phyloP scores from a whole-genome alignment of 2,329 filamentous ascomycete genomes.

The Colletotrichum navitas region DNA sequence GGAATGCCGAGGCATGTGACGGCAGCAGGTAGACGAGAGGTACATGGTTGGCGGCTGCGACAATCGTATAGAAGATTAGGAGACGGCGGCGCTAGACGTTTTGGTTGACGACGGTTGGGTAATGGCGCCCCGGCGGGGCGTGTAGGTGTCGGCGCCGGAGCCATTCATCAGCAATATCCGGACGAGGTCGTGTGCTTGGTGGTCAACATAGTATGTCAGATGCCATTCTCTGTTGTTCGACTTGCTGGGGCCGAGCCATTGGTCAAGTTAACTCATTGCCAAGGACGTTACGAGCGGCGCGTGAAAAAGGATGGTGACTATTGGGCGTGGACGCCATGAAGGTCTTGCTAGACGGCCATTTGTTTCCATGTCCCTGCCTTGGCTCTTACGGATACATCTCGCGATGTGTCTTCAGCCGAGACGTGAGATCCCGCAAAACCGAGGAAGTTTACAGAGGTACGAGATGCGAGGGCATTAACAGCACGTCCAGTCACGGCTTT shows the following conservation, averaged over 20 bases:
- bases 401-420: too few relatives aligned
- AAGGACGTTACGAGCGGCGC: background rate
- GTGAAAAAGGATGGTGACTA: background rate
- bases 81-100: constrained; percentile 12
- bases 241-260: background rate
- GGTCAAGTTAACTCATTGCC: background rate
- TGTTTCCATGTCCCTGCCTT: background rate
- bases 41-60: constrained; percentile 25
- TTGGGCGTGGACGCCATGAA: background rate
- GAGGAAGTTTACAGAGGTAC: background rate
- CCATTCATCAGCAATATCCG: background rate
- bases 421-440: background rate
- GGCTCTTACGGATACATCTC: too few relatives aligned
- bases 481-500: background rate
- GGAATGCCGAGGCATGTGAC: constrained; percentile 27
- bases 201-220: background rate
- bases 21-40: constrained; percentile 19
- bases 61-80: constrained; percentile 16
- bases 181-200: background rate
- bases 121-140: constrained; percentile 1
- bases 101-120: constrained; percentile 24
- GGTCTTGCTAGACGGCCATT: background rate
- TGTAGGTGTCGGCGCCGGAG: constrained; percentile 23
- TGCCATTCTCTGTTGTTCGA: too few relatives aligned
- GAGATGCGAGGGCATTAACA: constrained; percentile 8